Conservation (phyloP, 345 rosid species). For the Populus euphratica region DNA sequence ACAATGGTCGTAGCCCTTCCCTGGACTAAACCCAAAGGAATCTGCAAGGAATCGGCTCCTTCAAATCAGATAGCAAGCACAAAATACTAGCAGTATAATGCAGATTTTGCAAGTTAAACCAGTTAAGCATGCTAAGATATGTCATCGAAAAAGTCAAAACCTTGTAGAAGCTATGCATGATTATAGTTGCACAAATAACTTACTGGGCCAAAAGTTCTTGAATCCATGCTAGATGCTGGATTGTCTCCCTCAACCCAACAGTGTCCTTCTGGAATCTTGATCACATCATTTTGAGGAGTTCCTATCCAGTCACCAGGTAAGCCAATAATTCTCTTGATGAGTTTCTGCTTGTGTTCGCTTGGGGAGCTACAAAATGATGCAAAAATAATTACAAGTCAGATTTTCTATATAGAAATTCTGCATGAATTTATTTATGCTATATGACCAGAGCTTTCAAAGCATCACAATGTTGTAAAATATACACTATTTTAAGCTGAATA, state of each 20-base stretch:
- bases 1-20: constrained; percentile 68
- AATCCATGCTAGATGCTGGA: constrained; percentile 57
- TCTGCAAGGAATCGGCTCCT: constrained; percentile 38
- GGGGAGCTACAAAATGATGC: constrained; percentile 63
- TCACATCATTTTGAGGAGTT: constrained; percentile 45
- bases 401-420: constrained; percentile 12
- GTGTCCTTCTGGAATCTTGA: constrained; percentile 74
- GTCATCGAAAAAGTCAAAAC: too few species aligned
- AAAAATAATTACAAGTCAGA: constrained; percentile 15
- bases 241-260: constrained; percentile 99
- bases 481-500: not conserved
- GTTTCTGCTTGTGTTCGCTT: constrained; percentile 54
- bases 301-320: constrained; percentile 88
- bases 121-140: not conserved
- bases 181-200: constrained; percentile 25
- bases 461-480: not conserved
- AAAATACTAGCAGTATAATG: not conserved
- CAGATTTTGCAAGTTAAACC: not conserved
- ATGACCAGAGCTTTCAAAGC: not conserved
- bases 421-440: not conserved
- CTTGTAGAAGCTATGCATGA: not conserved
- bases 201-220: constrained; percentile 85
- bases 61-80: not conserved
- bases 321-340: constrained; percentile 80
- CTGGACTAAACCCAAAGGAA: constrained; percentile 69